Conservation (phyloP, 202 grass and related monocot species). For the Panicum virgatum region DNA sequence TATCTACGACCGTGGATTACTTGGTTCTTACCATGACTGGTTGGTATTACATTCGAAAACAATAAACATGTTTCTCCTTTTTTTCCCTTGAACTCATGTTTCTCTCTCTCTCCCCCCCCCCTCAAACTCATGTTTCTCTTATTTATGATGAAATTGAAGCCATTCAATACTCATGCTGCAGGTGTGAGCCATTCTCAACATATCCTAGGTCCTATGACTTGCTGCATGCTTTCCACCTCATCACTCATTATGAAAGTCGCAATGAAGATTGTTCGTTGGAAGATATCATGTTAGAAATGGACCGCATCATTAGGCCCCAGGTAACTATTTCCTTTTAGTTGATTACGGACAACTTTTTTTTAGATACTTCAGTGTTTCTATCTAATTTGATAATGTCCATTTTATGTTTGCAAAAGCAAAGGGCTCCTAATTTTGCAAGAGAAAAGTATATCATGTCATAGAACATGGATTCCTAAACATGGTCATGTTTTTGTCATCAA, state of each 20-base stretch:
- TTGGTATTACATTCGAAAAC: slow-evolving; percentile 41
- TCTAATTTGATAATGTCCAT: not conserved
- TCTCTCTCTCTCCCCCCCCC: too few species aligned
- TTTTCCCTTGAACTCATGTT: not conserved
- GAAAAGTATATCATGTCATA: slow-evolving; percentile 23
- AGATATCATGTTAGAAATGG: slow-evolving; percentile 96
- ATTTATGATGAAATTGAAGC: slow-evolving; percentile 12
- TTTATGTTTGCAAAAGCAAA: slow-evolving; percentile 6
- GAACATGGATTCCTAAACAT: slow-evolving; percentile 10
- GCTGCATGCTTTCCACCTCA: slow-evolving; percentile 76
- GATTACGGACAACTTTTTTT: not conserved
- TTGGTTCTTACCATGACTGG: slow-evolving; percentile 95
- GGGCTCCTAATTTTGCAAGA: slow-evolving; percentile 17
- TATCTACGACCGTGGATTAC: slow-evolving; percentile 84
- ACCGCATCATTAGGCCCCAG: slow-evolving; percentile 75
- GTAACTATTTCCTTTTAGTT: slow-evolving; percentile 47
- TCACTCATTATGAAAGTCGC: slow-evolving; percentile 67
- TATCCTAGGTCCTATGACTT: slow-evolving; percentile 95
- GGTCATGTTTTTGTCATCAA: slow-evolving; percentile 14
- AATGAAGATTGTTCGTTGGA: slow-evolving; percentile 72
- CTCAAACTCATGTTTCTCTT: not conserved
- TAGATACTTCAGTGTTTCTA: not conserved
- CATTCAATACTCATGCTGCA: slow-evolving; percentile 39
- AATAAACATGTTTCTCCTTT: not conserved
- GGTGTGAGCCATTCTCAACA: slow-evolving; percentile 96